A percentile compares a stretch with the other conserved stretches of the same genome.
Conservation (phyloP, 1,284 basidiomycete genomes). For the Sanghuangporus sanghuang region DNA sequence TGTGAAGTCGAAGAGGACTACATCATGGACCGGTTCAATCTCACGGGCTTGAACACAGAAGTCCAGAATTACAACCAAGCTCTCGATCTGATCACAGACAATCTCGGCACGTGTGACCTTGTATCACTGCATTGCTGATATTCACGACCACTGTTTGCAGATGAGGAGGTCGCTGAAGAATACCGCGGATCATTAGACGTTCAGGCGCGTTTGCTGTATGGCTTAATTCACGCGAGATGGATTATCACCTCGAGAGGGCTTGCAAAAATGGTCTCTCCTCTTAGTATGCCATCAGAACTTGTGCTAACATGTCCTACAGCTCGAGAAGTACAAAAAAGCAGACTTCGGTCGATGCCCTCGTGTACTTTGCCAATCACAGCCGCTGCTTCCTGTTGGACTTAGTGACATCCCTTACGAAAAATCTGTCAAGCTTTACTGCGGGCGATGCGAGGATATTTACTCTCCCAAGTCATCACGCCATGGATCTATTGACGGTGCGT, state of each 20-base stretch:
- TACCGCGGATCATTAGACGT: slow-evolving; percentile 81
- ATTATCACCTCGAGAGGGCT: slow-evolving; percentile 92
- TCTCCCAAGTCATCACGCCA: slow-evolving; percentile 92
- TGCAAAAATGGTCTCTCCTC: slow-evolving; percentile 82
- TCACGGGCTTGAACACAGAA: slow-evolving; percentile 95
- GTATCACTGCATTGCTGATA: background rate
- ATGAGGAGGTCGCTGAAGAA: slow-evolving; percentile 78
- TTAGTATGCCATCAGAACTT: background rate
- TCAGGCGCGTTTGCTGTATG: slow-evolving; percentile 87
- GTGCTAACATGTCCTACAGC: slow-evolving; percentile 38
- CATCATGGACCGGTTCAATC: slow-evolving; percentile 96
- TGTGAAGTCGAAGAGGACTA: slow-evolving; percentile 99
- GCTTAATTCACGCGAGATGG: slow-evolving; percentile 95
- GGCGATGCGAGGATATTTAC: slow-evolving; percentile 94
- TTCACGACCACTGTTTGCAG: slow-evolving; percentile 29
- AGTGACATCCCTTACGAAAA: slow-evolving; percentile 94
- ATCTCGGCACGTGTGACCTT: slow-evolving; percentile 58
- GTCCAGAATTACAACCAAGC: slow-evolving; percentile 94
- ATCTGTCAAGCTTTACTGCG: slow-evolving; percentile 95
- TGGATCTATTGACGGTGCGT: slow-evolving; percentile 93
- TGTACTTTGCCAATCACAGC: slow-evolving; percentile 87
- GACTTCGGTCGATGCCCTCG: slow-evolving; percentile 96
- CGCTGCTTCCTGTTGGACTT: slow-evolving; percentile 91
- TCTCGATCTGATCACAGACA: slow-evolving; percentile 93
- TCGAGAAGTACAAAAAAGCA: slow-evolving; percentile 95